Evolutionary conservation across 1,139 yeast species (phyloP).

Genomic region (Candida dubliniensis): DNA sequence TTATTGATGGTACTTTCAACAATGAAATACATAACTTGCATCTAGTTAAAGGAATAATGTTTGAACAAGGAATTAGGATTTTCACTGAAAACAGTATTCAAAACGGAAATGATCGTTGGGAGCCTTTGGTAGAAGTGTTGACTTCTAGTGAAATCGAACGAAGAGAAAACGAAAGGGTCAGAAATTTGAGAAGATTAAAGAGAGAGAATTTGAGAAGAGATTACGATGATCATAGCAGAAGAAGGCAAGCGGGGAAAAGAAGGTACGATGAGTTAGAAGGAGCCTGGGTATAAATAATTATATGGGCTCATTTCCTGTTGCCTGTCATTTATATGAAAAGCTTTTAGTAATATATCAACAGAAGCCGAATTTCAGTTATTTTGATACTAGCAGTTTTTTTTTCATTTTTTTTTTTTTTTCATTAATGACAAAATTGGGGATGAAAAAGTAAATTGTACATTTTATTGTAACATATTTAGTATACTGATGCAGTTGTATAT

Average conservation of each 20-base stretch:
- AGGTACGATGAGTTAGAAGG: constrained; percentile 57
- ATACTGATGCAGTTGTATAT: no score
- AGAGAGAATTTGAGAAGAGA: constrained; percentile 80
- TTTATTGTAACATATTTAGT: no score
- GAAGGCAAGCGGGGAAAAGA: constrained; percentile 51
- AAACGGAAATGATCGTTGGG: constrained; percentile 71
- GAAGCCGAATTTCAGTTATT: no score
- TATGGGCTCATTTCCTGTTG: background rate
- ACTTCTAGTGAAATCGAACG: constrained; percentile 93
- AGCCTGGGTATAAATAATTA: constrained; percentile 18
- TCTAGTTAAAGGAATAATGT: constrained; percentile 43
- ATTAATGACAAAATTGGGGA: no score
- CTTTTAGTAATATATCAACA: no score
- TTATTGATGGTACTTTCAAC: constrained; percentile 72
- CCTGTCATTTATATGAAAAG: no score
- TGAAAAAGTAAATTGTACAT: no score
- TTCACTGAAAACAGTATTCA: constrained; percentile 46
- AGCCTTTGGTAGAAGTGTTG: constrained; percentile 81
- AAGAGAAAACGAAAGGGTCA: constrained; percentile 91
- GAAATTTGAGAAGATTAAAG: constrained; percentile 86
- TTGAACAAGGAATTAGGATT: constrained; percentile 46
- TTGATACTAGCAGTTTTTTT: no score
- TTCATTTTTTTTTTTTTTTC: no score
- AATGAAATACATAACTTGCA: constrained; percentile 48
- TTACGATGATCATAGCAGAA: constrained; percentile 39